A percentile compares a stretch with the other conserved stretches of the same genome.
Evolutionary conservation across 164 flowering plant genomes (phyloP).

Genomic region (Tinospora cordifolia): DNA sequence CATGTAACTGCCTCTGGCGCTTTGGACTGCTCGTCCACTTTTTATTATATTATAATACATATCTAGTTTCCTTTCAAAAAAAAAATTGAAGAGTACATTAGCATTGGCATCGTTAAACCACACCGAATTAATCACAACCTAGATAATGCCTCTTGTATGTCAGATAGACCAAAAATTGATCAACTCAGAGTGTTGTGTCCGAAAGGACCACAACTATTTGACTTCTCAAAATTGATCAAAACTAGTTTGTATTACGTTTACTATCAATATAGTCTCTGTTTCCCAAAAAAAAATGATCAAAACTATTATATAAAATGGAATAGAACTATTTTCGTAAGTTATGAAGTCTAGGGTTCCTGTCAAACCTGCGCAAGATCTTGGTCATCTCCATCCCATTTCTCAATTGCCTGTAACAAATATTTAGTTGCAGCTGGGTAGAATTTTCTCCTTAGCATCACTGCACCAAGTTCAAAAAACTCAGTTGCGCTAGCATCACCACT

Average conservation of each 20-base stretch:
- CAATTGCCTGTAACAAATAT: constrained; percentile 82
- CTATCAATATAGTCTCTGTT: too few species aligned
- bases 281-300: not conserved
- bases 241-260: too few species aligned
- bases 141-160: not conserved
- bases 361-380: constrained; percentile 93
- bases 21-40: too few species aligned
- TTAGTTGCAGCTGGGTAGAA: constrained; percentile 90
- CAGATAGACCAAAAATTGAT: not conserved
- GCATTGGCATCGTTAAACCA: not conserved
- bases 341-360: not conserved
- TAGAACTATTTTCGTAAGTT: not conserved
- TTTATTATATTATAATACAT: too few species aligned
- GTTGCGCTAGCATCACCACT: constrained; percentile 96
- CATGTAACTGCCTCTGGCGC: too few species aligned
- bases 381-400: constrained; percentile 95
- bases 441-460: constrained; percentile 94
- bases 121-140: not conserved
- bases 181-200: not conserved
- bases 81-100: too few species aligned
- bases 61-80: too few species aligned
- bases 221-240: not conserved
- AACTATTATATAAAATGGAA: not conserved
- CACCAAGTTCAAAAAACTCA: constrained; percentile 87
- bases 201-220: not conserved